Evolutionary conservation across 257 asterid species (phyloP).

Genomic region (Solanum rostratum): DNA sequence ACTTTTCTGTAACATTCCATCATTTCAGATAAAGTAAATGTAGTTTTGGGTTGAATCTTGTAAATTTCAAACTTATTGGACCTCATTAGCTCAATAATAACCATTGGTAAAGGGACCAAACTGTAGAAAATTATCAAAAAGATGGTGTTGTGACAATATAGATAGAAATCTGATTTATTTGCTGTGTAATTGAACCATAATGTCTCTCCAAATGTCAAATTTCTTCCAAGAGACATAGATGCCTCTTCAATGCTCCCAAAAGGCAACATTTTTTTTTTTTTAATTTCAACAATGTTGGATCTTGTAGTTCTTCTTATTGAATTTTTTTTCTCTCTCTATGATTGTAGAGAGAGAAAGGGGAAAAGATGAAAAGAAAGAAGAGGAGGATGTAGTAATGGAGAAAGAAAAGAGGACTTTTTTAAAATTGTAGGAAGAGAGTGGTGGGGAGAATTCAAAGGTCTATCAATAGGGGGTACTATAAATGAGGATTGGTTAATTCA

Average conservation of each 20-base stretch:
- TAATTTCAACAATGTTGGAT: not conserved
- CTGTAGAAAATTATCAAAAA: conserved; percentile 55
- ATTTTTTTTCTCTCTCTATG: conserved; percentile 14
- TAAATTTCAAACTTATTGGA: conserved; percentile 26
- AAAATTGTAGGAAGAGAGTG: not conserved
- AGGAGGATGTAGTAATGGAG: not conserved
- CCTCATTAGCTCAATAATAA: conserved; percentile 29
- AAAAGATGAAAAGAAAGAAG: not conserved
- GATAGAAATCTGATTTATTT: conserved; percentile 34
- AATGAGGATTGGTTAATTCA: not conserved
- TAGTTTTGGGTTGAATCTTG: conserved; percentile 59
- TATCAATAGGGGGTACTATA: not conserved
- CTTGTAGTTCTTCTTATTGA: not conserved
- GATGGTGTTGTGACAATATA: conserved; percentile 52
- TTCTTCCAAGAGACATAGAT: conserved; percentile 40
- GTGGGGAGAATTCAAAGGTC: conserved; percentile 1
- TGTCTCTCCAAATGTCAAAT: conserved; percentile 39
- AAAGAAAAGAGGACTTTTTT: not conserved
- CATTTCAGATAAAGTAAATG: conserved; percentile 38
- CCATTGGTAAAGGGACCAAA: conserved; percentile 42
- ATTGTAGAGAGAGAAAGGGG: not conserved
- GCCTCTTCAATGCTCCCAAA: conserved; percentile 41
- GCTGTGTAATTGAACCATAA: conserved; percentile 60
- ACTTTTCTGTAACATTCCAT: conserved; percentile 43
- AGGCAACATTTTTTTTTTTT: conserved; percentile 33